Base-by-base conservation (phyloP, 305 asterid genomes). In the Ajuga reptans region DNA sequence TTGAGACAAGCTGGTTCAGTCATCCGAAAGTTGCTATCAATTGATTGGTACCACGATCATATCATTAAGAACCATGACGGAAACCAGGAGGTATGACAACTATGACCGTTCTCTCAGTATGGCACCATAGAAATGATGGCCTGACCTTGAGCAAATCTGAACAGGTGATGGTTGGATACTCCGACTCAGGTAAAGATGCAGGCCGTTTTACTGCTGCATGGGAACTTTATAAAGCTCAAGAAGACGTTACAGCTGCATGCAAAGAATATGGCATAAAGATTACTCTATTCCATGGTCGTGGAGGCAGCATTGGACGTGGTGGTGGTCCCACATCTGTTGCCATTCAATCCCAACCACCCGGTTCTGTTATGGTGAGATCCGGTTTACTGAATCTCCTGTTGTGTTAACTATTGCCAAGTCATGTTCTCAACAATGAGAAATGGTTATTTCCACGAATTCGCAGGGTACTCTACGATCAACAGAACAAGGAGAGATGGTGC, bases 401-500 rank as follows among this genome's bases (percentile, higher is more conserved):
- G 2, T 21, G 27, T 21, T 21, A 21, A 21, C 27, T 2, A 21
- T 21, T 21, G 27, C 27, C 2, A 21, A 21, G 27, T 21, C 27
- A 21, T 21, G 27, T 21, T 21, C 27, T 2, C 27, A 2, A 2
- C 27, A 21, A 21, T 21, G 27, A 21, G 1, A 21, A 21, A 21
- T 36, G 4, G n/a, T 61, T 27, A 34, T 64, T 68, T 39, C 67
- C 68, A 68, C 68, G 68, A 42, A 60, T 77, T 37, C 53, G 57
- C 87, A 92, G 98, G 98, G 98, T 43, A 82, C 96, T n/a, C 86
- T 92, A 8, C 80, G 97, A 57, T 88, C 97, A 64, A 92, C 97
- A 0, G 98, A 92, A 68, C 98, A 90, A 83, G 98, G 98, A 74
- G 98, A 92, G 83, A 92, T 92, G 98, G 98, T 92, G 76, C 98